Conservation (phyloP, 768 basidiomycete species). For the Kwoniella sp. region DNA sequence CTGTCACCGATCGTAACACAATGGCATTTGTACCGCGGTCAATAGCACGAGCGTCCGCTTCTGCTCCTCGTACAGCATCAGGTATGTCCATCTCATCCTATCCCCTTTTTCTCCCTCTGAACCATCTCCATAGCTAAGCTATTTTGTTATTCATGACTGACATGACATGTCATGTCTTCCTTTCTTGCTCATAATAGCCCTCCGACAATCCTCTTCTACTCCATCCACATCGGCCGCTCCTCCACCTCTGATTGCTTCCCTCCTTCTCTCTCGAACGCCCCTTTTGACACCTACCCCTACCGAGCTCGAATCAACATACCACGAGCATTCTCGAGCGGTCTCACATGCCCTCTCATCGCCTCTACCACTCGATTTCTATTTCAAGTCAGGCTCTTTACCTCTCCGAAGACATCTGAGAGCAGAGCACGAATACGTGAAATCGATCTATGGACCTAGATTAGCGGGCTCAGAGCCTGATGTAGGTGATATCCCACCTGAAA, state of each 20-base stretch:
- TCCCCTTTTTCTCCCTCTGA: too few species aligned
- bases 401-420: slow-evolving; percentile 77
- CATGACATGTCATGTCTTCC: neutral
- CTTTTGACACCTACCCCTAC: slow-evolving; percentile 60
- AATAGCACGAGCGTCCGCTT: slow-evolving; percentile 6
- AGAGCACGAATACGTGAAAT: slow-evolving; percentile 70
- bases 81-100: neutral
- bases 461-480: slow-evolving; percentile 56
- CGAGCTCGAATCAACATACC: slow-evolving; percentile 76
- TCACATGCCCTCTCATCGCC: slow-evolving; percentile 84
- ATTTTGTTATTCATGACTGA: too few species aligned
- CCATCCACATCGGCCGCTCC: slow-evolving; percentile 20
- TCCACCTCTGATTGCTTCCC: slow-evolving; percentile 44
- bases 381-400: slow-evolving; percentile 84
- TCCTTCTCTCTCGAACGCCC: slow-evolving; percentile 56
- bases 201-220: slow-evolving; percentile 14
- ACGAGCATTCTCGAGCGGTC: slow-evolving; percentile 79
- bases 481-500: slow-evolving; percentile 54
- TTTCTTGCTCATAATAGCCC: slow-evolving; percentile 2
- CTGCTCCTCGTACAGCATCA: neutral
- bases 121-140: too few species aligned
- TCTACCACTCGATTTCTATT: slow-evolving; percentile 86
- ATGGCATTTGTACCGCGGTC: slow-evolving; percentile 18
- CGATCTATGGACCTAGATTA: slow-evolving; percentile 72
- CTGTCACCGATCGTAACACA: neutral